Evolutionary conservation across 225 moss, liverwort and hornwort genomes (phyloP), one percentile per base, ranked within the genome.

Genomic region (Bryoerythrophyllum caledonicum): DNA sequence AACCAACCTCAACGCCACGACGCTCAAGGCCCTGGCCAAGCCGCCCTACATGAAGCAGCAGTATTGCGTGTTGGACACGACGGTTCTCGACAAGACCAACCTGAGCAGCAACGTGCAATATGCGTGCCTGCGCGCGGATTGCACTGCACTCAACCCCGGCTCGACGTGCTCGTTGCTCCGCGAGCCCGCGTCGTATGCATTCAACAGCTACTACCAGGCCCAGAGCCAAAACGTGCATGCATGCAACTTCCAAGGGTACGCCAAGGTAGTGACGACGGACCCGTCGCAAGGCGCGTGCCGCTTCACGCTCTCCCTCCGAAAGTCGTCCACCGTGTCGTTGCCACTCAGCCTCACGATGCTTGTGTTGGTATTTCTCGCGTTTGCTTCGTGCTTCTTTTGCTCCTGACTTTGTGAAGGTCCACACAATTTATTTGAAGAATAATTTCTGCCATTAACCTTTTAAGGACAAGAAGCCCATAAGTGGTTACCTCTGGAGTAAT

Each of bases 151-250:
- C 60, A 81, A 81, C 24, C 4, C 70, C 0, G 77, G 80, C 0
- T 77, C 80, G 5, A 60, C 74, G 0, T 84, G 84, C 46, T 53
- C 80, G 3, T 46, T 12, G 6, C 0, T 77, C 23, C 10, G 65
- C 46, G 65, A 74, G 34, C 80, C 75, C 0, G 78, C 78, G 0
- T 81, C 83, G 14, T 86, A 75, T 0, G 83, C 72, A 10, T 86
- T 86, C 1, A 83, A 86, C n/a, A 80, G 80, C 59, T 86, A 83
- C 6, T 86, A 68, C 21, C 86, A 83, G 38, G 53, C 83, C 23
- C 67, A 81, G 55, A 52, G 21, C 9, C 80, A 86, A 78, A 27
- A 72, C 2, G 1, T 6, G 4, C 55, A 73, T 37, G 86, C 86
- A 2, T 86, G 86, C 27, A 8, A 75, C 35, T 86, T 86, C 23